A percentile compares a stretch with the other conserved stretches of the same genome.
Evolutionary conservation across 176 grass and related monocot genomes (phyloP).

Genomic region (Avena sativa): DNA sequence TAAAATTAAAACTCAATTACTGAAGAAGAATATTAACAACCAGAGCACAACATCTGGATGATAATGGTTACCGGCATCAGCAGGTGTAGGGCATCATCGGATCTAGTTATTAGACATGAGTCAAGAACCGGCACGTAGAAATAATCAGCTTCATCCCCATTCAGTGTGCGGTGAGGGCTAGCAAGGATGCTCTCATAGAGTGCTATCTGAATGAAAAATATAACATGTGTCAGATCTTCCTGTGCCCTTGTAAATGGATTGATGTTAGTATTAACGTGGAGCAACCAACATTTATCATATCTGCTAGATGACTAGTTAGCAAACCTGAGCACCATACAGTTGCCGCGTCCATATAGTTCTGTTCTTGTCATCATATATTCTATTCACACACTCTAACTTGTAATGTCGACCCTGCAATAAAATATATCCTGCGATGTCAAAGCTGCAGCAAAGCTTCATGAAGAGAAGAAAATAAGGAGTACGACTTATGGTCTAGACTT

Average conservation of each 20-base stretch:
- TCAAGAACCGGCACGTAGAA: conserved; percentile 97
- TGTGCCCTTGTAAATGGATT: conserved; percentile 28
- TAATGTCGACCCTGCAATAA: conserved; percentile 76
- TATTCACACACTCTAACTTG: conserved; percentile 91
- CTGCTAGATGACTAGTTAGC: conserved; percentile 36
- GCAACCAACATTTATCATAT: conserved; percentile 30
- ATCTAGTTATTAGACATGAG: conserved; percentile 91
- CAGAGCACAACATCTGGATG: conserved; percentile 30
- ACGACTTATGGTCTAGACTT: conserved; percentile 45
- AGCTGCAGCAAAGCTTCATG: conserved; percentile 23
- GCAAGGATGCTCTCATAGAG: conserved; percentile 96
- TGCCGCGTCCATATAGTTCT: conserved; percentile 80
- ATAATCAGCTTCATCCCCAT: conserved; percentile 97
- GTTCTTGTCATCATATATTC: conserved; percentile 82
- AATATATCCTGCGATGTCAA: conserved; percentile 35
- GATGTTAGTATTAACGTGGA: conserved; percentile 12
- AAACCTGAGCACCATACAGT: conserved; percentile 95
- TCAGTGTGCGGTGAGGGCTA: conserved; percentile 90
- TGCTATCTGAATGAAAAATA: conserved; percentile 70
- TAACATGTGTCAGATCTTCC: conserved; percentile 38
- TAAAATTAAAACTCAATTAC: conserved; percentile 49
- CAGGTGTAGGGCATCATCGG: conserved; percentile 82
- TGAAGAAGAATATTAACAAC: conserved; percentile 22
- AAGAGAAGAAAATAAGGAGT: conserved; percentile 25
- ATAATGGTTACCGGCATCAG: conserved; percentile 60